Conservation (phyloP, 2,329 filamentous ascomycete genomes). For the Cladosporium sp. region DNA sequence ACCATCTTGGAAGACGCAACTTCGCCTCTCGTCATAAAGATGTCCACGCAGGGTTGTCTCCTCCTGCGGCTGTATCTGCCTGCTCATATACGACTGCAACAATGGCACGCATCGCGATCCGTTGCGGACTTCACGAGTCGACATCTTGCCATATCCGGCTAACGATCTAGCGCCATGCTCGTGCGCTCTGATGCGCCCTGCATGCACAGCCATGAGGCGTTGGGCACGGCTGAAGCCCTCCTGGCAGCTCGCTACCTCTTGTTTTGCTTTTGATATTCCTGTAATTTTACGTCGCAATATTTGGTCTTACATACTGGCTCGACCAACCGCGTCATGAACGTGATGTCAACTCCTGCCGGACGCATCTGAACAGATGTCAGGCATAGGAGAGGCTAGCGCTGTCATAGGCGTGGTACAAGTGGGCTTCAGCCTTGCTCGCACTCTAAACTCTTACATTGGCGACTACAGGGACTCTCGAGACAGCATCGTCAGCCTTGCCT, state of each 20-base stretch:
- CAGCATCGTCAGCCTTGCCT: slow-evolving; percentile 21
- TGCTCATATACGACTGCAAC: not conserved
- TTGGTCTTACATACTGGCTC: not conserved
- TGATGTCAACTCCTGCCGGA: not conserved
- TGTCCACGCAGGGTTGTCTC: not conserved
- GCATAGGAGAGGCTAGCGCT: slow-evolving; percentile 16
- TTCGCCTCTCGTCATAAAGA: not conserved
- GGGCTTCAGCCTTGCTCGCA: slow-evolving; percentile 23
- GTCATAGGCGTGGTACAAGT: slow-evolving; percentile 21
- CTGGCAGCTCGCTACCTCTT: not conserved
- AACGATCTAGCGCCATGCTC: not conserved
- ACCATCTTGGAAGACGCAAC: not conserved
- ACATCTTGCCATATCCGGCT: not conserved
- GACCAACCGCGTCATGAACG: not conserved
- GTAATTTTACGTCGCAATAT: not conserved
- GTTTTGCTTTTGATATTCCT: not conserved
- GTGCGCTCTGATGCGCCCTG: not conserved
- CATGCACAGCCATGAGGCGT: not conserved
- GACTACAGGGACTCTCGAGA: slow-evolving; percentile 22
- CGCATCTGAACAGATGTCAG: slow-evolving; percentile 28
- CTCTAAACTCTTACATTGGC: slow-evolving; percentile 24
- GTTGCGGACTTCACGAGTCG: not conserved
- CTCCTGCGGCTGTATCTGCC: not conserved
- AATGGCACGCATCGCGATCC: not conserved
- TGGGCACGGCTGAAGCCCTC: not conserved